phyloP scores from a whole-genome alignment of 1,139 yeast genomes.

The Nematodospora anomalae region DNA sequence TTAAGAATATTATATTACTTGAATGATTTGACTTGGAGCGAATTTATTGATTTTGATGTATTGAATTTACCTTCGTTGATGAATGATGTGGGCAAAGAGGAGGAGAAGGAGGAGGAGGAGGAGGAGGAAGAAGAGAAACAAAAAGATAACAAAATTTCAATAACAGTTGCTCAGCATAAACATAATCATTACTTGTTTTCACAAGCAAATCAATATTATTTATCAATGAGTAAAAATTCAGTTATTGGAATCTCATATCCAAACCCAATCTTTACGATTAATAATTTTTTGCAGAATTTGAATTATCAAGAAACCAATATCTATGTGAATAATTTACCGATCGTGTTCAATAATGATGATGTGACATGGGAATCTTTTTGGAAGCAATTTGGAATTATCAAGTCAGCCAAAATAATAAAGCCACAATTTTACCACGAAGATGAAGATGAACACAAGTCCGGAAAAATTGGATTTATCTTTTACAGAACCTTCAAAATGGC shows the following conservation, averaged over 20 bases:
- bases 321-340: constrained; percentile 55
- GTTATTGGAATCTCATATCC: constrained; percentile 14
- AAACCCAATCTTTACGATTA: constrained; percentile 15
- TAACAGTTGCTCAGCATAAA: constrained; percentile 42
- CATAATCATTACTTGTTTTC: constrained; percentile 34
- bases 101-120: constrained; percentile 16
- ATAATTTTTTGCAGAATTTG: constrained; percentile 20
- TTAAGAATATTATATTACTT: constrained; percentile 34
- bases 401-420: constrained; percentile 46
- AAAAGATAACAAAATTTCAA: constrained; percentile 17
- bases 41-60: constrained; percentile 23
- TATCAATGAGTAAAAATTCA: constrained; percentile 10
- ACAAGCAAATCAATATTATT: constrained; percentile 13
- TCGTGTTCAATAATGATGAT: constrained; percentile 41
- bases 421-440: constrained; percentile 36
- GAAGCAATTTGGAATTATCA: constrained; percentile 43
- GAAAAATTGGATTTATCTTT: constrained; percentile 47
- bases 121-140: constrained; percentile 9
- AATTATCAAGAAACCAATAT: constrained; percentile 60
- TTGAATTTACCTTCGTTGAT: constrained; percentile 10
- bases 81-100: constrained; percentile 12
- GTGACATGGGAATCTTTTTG: constrained; percentile 40
- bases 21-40: constrained; percentile 26
- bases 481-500: constrained; percentile 41
- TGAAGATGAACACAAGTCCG: constrained; percentile 33